Conservation (phyloP, 805 yeast species). For the Maudiozyma pseudohumilis region DNA sequence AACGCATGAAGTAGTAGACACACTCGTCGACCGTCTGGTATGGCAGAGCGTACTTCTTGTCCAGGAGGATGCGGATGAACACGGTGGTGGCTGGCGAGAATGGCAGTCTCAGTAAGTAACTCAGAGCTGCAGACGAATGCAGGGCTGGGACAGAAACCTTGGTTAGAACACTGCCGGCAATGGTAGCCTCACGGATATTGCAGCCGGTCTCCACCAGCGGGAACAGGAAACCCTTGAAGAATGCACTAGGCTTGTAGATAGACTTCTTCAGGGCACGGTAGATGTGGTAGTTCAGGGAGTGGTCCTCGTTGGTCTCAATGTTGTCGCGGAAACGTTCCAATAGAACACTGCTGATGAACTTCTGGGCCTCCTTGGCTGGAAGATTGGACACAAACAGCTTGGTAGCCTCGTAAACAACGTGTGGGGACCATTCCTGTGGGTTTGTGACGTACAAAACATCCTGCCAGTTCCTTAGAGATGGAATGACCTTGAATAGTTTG, state of each 20-base stretch:
- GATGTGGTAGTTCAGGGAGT: slow-evolving; percentile 79
- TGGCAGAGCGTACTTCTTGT: slow-evolving; percentile 93
- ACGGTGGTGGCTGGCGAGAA: slow-evolving; percentile 84
- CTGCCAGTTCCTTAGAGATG: slow-evolving; percentile 90
- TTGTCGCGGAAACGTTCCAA: slow-evolving; percentile 63
- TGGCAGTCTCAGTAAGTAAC: slow-evolving; percentile 72
- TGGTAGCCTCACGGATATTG: slow-evolving; percentile 86
- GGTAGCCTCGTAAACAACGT: slow-evolving; percentile 90
- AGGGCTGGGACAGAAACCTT: slow-evolving; percentile 88
- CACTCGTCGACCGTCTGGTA: slow-evolving; percentile 91
- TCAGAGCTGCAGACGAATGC: slow-evolving; percentile 92
- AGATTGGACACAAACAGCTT: slow-evolving; percentile 86
- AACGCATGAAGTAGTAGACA: slow-evolving; percentile 89
- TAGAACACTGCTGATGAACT: slow-evolving; percentile 58
- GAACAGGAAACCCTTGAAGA: slow-evolving; percentile 90
- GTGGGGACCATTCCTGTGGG: slow-evolving; percentile 92
- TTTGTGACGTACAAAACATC: slow-evolving; percentile 87
- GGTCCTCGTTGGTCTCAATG: slow-evolving; percentile 65
- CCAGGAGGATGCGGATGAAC: slow-evolving; percentile 79
- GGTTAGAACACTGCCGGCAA: slow-evolving; percentile 82
- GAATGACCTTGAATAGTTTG: slow-evolving; percentile 90
- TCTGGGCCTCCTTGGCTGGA: slow-evolving; percentile 80
- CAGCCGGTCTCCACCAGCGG: slow-evolving; percentile 87
- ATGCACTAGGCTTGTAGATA: slow-evolving; percentile 93
- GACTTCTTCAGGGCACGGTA: slow-evolving; percentile 89